phyloP scores from a whole-genome alignment of 208 protist species.

The Leishmania braziliensis region DNA sequence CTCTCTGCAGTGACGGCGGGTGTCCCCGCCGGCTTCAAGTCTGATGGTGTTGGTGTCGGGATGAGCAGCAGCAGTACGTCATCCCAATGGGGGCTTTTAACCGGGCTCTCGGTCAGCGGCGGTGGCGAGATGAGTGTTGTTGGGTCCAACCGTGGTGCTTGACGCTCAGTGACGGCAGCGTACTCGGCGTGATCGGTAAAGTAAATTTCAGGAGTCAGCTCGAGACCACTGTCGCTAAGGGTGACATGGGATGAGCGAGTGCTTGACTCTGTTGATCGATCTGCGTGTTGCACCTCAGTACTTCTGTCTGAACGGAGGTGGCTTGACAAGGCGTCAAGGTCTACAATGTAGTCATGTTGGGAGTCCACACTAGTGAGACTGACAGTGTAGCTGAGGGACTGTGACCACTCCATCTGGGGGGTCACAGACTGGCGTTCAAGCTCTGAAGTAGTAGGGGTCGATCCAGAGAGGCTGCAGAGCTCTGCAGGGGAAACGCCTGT shows the following conservation, averaged over 20 bases:
- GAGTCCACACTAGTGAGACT: background rate
- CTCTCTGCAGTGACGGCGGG: background rate
- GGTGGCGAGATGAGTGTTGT: background rate
- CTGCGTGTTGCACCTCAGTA: background rate
- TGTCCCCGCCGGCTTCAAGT: background rate
- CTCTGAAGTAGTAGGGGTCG: background rate
- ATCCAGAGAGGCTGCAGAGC: background rate
- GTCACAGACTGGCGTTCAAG: background rate
- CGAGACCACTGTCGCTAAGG: background rate
- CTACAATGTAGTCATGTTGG: background rate
- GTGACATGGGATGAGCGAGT: background rate
- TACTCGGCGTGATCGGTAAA: background rate
- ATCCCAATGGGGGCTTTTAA: background rate
- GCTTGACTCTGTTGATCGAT: background rate
- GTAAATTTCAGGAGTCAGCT: background rate
- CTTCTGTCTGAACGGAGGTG: background rate
- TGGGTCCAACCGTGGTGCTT: background rate
- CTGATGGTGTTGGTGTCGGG: background rate
- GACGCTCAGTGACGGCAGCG: background rate
- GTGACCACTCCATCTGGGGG: background rate
- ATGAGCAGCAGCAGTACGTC: background rate
- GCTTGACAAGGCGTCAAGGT: background rate
- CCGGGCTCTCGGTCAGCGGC: background rate
- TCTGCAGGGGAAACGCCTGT: too few species aligned
- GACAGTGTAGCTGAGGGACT: too few species aligned